phyloP scores from a whole-genome alignment of 305 asterid genomes.

The Fraxinus nigra region DNA sequence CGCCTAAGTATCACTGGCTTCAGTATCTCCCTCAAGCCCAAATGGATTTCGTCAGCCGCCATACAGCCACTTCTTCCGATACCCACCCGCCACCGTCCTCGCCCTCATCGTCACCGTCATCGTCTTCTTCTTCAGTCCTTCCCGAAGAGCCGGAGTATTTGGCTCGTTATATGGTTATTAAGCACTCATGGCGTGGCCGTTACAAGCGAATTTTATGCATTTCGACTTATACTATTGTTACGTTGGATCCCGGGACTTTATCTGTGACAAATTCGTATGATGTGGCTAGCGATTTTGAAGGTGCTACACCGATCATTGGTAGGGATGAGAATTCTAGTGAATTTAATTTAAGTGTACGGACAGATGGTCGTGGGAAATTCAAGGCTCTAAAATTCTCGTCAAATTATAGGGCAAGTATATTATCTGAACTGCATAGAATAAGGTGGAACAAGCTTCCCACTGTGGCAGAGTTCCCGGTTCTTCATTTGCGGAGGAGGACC shows the following conservation, averaged over 20 bases:
- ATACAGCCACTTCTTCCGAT: constrained; percentile 42
- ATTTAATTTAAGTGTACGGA: constrained; percentile 80
- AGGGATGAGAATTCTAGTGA: constrained; percentile 74
- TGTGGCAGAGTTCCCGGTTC: constrained; percentile 75
- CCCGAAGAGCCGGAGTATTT: constrained; percentile 87
- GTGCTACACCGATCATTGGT: constrained; percentile 79
- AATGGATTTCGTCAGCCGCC: constrained; percentile 85
- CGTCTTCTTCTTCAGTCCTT: constrained; percentile 20
- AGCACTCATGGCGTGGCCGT: constrained; percentile 99
- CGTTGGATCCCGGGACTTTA: constrained; percentile 86
- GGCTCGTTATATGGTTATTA: constrained; percentile 74
- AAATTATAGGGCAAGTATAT: constrained; percentile 72
- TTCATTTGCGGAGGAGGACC: constrained; percentile 74
- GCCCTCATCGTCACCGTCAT: constrained; percentile 34
- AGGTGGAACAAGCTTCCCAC: constrained; percentile 73
- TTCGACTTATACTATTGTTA: constrained; percentile 56
- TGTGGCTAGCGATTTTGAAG: constrained; percentile 78
- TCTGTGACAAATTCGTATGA: constrained; percentile 85
- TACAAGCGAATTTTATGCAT: constrained; percentile 88
- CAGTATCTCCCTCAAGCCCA: constrained; percentile 69
- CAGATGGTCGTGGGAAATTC: constrained; percentile 94
- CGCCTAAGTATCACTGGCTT: constrained; percentile 71
- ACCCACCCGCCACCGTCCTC: constrained; percentile 33
- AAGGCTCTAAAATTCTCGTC: constrained; percentile 85
- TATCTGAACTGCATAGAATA: constrained; percentile 86